Base-by-base conservation (phyloP, 805 yeast species). In the Cephaloascus fragrans region DNA sequence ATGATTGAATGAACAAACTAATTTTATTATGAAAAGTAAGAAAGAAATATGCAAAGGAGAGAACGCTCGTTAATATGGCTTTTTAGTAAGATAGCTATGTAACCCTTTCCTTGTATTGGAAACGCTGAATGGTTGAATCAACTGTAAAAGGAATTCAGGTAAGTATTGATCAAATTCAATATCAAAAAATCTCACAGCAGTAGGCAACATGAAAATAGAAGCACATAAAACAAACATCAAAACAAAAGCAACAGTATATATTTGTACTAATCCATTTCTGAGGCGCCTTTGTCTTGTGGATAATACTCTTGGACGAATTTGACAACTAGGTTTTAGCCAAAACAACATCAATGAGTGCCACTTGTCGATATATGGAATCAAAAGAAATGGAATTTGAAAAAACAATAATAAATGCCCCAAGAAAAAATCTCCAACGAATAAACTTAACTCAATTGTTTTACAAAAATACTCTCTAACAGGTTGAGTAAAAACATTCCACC, bases 271-370 rank as follows among this genome's bases (percentile, higher is more conserved):
- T 4, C 52, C 43, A 35, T 67, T 56, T 32, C 68, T 58, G 44
- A 58, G 61, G 38, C 67, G 52, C 44, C 63, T 62, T 40, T 72
- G 67, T 41, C 57, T 67, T 16, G 64, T 56, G 2, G 75, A 59
- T 4, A 72, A 56, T 2, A 73, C 58, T 18, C 65, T 66, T 3
- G 74, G 69, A 6, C 75, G 60, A 2, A 75, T 51, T 47, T 75
- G 80, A 32, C 62, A 59, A 3, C 64, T 62, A 2, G 85, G 84
- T 39, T 66, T 71, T 41, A 81, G 58, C 90, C 90, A 83, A 47
- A 82, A 71, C 28, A 83, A 59, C 51, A 77, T 61, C 60, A 75
- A 61, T 2, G 87, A 73, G 49, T 83, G 93, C 72, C 80, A 71
- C 36, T 68, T 69, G 49, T 80, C 83, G 35, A 78, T 67, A 46